phyloP scores from a whole-genome alignment of 345 rosid genomes.

The Hibiscus mutabilis region DNA sequence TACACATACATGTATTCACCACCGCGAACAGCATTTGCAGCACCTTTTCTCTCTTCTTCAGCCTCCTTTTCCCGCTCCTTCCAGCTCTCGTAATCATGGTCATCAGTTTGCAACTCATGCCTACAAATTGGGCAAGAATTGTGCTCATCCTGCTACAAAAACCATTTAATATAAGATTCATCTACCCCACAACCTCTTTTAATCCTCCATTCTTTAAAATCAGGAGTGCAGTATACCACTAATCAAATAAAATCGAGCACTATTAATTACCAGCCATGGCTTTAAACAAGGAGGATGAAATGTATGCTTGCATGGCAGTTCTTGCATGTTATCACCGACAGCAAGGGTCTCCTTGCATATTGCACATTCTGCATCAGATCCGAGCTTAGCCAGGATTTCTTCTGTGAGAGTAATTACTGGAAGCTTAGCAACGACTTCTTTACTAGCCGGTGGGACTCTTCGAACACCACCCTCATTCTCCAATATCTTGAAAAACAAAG shows the following conservation, averaged over 20 bases:
- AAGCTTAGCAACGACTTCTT: conserved; percentile 84
- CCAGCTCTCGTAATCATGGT: conserved; percentile 86
- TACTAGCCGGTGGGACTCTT: conserved; percentile 90
- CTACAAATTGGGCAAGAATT: conserved; percentile 98
- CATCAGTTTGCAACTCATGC: conserved; percentile 81
- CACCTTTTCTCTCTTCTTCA: conserved; percentile 85
- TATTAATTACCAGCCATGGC: conserved; percentile 94
- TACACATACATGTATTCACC: conserved; percentile 84
- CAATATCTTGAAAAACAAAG: neutral
- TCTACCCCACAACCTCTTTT: conserved; percentile 1
- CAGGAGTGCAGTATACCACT: neutral
- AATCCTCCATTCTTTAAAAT: neutral
- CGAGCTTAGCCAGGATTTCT: conserved; percentile 56
- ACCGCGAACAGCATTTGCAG: conserved; percentile 83
- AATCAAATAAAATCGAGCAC: conserved; percentile 8
- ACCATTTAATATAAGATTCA: neutral
- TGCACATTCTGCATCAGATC: conserved; percentile 71
- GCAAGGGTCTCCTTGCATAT: conserved; percentile 81
- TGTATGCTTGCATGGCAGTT: conserved; percentile 38
- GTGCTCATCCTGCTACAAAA: conserved; percentile 65
- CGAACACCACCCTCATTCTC: conserved; percentile 36
- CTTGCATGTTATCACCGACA: conserved; percentile 57
- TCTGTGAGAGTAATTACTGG: conserved; percentile 52
- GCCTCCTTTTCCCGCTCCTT: conserved; percentile 88
- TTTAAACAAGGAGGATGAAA: conserved; percentile 93